Conservation (phyloP, 2,329 filamentous ascomycete genomes). For the Calonectria hongkongensis region DNA sequence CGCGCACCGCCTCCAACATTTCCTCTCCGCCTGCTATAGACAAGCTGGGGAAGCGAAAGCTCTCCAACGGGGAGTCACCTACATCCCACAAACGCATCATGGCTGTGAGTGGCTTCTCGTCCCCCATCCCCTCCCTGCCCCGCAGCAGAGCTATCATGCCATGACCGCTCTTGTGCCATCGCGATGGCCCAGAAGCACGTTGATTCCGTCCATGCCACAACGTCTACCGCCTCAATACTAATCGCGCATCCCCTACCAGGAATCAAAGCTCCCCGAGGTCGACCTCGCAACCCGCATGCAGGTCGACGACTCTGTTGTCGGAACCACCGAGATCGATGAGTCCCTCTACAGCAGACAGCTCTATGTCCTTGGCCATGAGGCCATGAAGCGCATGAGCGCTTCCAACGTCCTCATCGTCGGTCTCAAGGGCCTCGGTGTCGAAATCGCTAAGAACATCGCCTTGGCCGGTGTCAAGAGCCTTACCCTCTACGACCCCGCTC, state of each 20-base stretch:
- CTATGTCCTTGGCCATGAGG: conserved; percentile 83
- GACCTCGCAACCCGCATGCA: conserved; percentile 80
- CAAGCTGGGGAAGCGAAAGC: conserved; percentile 81
- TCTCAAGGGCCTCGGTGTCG: conserved; percentile 94
- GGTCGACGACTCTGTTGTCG: conserved; percentile 76
- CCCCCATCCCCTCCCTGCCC: conserved; percentile 1
- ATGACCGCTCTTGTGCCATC: conserved; percentile 27
- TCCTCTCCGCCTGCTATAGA: conserved; percentile 57
- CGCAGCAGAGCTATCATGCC: conserved; percentile 21
- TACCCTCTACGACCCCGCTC: conserved; percentile 92
- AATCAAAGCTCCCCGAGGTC: conserved; percentile 73
- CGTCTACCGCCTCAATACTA: conserved; percentile 33
- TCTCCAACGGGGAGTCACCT: conserved; percentile 76
- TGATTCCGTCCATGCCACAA: background rate
- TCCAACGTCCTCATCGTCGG: conserved; percentile 96
- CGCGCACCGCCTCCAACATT: conserved; percentile 59
- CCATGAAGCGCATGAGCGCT: conserved; percentile 99
- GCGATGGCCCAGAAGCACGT: background rate
- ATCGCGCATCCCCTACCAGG: conserved; percentile 58
- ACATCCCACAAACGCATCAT: conserved; percentile 76
- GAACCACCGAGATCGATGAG: conserved; percentile 79
- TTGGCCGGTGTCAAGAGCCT: conserved; percentile 98
- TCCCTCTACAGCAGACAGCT: conserved; percentile 85
- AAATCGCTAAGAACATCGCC: conserved; percentile 99
- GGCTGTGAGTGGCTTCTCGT: conserved; percentile 69